phyloP scores from a whole-genome alignment of 805 yeast genomes.

The Teunomyces gatunensis region DNA sequence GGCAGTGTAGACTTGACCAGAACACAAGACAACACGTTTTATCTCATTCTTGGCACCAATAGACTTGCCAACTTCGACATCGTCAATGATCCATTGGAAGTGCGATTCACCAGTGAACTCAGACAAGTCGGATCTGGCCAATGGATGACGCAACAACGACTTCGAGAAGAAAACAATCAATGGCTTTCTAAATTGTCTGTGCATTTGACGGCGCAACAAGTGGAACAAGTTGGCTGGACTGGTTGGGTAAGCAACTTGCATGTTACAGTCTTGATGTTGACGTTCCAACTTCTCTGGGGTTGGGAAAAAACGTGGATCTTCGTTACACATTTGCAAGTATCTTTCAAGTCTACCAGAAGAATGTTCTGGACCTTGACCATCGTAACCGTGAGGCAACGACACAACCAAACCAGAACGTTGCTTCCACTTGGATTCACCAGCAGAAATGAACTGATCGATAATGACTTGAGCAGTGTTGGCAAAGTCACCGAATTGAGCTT shows the following conservation, averaged over 20 bases:
- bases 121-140: constrained; percentile 79
- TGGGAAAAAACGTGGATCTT: constrained; percentile 95
- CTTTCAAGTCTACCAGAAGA: constrained; percentile 97
- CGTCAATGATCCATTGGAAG: constrained; percentile 96
- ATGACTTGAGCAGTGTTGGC: constrained; percentile 99
- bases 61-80: constrained; percentile 75
- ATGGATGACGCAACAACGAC: constrained; percentile 92
- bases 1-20: constrained; percentile 95
- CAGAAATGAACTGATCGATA: constrained; percentile 92
- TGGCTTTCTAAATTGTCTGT: constrained; percentile 97
- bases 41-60: constrained; percentile 79
- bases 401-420: constrained; percentile 96
- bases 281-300: constrained; percentile 81
- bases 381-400: constrained; percentile 98
- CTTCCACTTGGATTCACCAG: constrained; percentile 98
- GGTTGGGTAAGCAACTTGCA: constrained; percentile 97
- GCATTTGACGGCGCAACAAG: constrained; percentile 96
- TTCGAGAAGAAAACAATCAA: constrained; percentile 86
- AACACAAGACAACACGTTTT: constrained; percentile 77
- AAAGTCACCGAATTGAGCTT: constrained; percentile 99
- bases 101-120: constrained; percentile 91
- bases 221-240: constrained; percentile 98
- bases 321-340: constrained; percentile 92
- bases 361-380: constrained; percentile 99
- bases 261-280: constrained; percentile 98